A percentile compares a stretch with the other conserved stretches of the same genome.
These are phyloP conservation scores for Sporobolomyces roseus DNA, from an alignment of 768 basidiomycete species.

Conservation along the genomic window DNA sequence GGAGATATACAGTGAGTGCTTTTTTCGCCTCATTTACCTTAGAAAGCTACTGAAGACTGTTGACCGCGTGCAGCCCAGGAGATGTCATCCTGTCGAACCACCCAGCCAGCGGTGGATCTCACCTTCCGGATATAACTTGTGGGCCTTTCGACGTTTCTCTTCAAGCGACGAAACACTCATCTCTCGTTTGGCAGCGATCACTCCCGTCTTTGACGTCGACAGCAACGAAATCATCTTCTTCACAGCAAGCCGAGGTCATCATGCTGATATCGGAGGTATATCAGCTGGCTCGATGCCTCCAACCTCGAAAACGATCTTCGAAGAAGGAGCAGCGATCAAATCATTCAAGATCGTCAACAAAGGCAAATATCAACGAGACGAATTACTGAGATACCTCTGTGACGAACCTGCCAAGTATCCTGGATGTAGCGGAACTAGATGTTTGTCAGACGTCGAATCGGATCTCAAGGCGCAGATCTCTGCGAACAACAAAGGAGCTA, in stretches of 20 bases:
- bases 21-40: background rate
- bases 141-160: background rate
- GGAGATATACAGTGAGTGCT: conserved; percentile 62
- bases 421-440: conserved; percentile 67
- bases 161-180: background rate
- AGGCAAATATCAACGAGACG: conserved; percentile 72
- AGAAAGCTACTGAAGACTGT: background rate
- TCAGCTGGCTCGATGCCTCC: conserved; percentile 85
- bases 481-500: conserved; percentile 65
- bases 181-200: conserved; percentile 59
- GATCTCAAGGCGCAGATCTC: conserved; percentile 92
- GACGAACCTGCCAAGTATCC: conserved; percentile 61
- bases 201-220: conserved; percentile 79
- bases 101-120: conserved; percentile 67
- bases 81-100: conserved; percentile 94
- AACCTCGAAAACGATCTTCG: conserved; percentile 80
- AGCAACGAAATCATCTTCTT: conserved; percentile 51
- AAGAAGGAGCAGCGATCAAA: conserved; percentile 90
- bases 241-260: conserved; percentile 79
- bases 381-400: conserved; percentile 73
- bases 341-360: conserved; percentile 85
- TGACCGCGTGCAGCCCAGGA: conserved; percentile 50
- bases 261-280: conserved; percentile 78
- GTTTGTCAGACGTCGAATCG: conserved; percentile 82
- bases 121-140: conserved; percentile 55